Base-by-base conservation (phyloP, 2,329 filamentous ascomycete species). In the Aspergillus bombycis region DNA sequence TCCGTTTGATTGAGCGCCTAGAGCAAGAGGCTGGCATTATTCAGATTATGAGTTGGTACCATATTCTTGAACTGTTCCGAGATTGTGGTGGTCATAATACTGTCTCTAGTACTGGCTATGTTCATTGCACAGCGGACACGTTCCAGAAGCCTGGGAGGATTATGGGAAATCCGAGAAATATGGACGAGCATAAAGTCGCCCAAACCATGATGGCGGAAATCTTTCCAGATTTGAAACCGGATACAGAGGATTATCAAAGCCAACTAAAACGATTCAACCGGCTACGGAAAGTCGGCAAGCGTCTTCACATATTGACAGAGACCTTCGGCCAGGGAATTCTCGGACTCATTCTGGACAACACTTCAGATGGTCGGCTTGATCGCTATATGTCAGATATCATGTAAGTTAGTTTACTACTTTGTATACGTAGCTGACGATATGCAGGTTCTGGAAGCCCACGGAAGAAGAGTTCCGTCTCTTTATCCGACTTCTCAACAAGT, bases 291-390 rank as follows among this genome's bases (percentile, higher is more conserved):
- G 52, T 63, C 26, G 62, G 58, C 32, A 57, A 60, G 21, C 45
- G 58, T 58, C 58, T 63, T 10, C 54, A 61, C 30, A 11, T 57
- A 19, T 28, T 63, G 6, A 58, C 43, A 10, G 21, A 53, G 9
- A 43, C 41, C 43, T 63, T 57, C 46, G 58, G 62, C 36, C 43
- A 30, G 57, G 62, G 62, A 26, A 65, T 69, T 58, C 57, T 67
- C 36, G 61, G 61, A 28, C 61, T 62, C 6, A 58, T 58, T 23
- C 19, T 58, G 26, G 53, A 3, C 41, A 45, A 45, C 7, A 16
- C 8, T 7, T 16, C 10, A 2, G 41, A 7, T 45, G 16, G 41
- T 45, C 41, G n/a, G 16, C n/a, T 10, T 10, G 41, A 7, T n/a
- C 11, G 8, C 14, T 12, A 6, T 6, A 9, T 45, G 8, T 45